phyloP scores from a whole-genome alignment of 1,284 basidiomycete genomes.

The Ceratobasidium sp. region DNA sequence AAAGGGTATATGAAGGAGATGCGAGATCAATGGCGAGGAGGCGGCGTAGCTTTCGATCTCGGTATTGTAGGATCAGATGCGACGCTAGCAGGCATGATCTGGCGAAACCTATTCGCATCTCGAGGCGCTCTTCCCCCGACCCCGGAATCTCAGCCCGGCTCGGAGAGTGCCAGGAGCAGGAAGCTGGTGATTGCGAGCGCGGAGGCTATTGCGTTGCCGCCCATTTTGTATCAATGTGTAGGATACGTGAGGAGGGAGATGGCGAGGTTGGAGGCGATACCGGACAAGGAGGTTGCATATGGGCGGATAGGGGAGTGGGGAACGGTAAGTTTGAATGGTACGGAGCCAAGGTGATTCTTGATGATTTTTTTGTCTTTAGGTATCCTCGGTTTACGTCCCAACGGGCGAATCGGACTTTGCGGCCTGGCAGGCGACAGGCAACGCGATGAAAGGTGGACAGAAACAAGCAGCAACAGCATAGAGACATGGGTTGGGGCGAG shows the following conservation, averaged over 20 bases:
- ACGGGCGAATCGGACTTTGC: slow-evolving; percentile 42
- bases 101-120: slow-evolving; percentile 91
- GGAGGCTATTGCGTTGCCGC: slow-evolving; percentile 80
- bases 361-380: background rate
- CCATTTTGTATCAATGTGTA: slow-evolving; percentile 82
- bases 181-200: slow-evolving; percentile 55
- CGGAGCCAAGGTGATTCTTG: background rate
- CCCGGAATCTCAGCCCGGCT: slow-evolving; percentile 52
- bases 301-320: slow-evolving; percentile 44
- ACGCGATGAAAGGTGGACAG: slow-evolving; percentile 47
- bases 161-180: slow-evolving; percentile 65
- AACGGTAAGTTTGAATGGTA: slow-evolving; percentile 30
- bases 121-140: slow-evolving; percentile 61
- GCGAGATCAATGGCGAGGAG: slow-evolving; percentile 92
- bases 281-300: slow-evolving; percentile 67
- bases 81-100: slow-evolving; percentile 87
- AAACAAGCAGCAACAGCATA: slow-evolving; percentile 47
- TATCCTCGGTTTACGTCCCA: slow-evolving; percentile 7
- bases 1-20: slow-evolving; percentile 90
- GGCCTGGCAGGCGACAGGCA: slow-evolving; percentile 48
- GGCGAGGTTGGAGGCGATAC: slow-evolving; percentile 74
- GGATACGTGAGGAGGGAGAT: slow-evolving; percentile 84
- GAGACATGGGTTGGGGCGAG: background rate
- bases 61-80: slow-evolving; percentile 78
- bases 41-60: slow-evolving; percentile 85